Conservation (phyloP, 306 rosid genomes). For the Cicer pinnatifidum region DNA sequence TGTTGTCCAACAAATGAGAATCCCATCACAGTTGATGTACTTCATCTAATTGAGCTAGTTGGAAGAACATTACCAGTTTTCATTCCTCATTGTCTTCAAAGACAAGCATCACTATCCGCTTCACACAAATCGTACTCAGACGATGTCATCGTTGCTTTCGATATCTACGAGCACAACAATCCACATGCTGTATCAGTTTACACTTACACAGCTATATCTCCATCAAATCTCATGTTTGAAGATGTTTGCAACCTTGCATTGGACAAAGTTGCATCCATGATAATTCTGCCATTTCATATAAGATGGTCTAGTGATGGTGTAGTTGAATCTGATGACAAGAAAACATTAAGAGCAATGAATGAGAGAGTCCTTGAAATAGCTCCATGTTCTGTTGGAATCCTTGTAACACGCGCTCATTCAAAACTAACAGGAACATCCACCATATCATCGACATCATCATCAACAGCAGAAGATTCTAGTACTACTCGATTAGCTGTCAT, state of each 20-base stretch:
- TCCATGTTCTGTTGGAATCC: conserved; percentile 65
- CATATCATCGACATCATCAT: not conserved
- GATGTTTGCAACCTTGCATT: conserved; percentile 60
- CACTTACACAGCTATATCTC: conserved; percentile 62
- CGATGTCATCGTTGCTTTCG: conserved; percentile 50
- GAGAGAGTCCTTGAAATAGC: conserved; percentile 49
- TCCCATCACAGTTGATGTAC: conserved; percentile 48
- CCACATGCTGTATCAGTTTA: conserved; percentile 4
- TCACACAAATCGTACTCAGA: conserved; percentile 52
- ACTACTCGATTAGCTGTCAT: conserved; percentile 42
- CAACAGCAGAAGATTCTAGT: not conserved
- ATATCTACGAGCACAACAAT: conserved; percentile 45
- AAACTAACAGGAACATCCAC: not conserved
- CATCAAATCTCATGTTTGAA: conserved; percentile 53
- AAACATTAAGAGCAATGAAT: conserved; percentile 46
- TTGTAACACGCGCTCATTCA: conserved; percentile 37
- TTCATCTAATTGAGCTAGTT: conserved; percentile 61
- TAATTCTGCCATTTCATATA: conserved; percentile 62
- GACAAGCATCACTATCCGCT: not conserved
- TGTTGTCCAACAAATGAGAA: conserved; percentile 48
- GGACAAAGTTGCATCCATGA: conserved; percentile 52
- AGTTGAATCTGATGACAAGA: conserved; percentile 49
- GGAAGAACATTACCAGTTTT: conserved; percentile 58
- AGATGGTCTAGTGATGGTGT: conserved; percentile 54
- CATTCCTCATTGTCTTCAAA: conserved; percentile 50